phyloP scores from a whole-genome alignment of 345 rosid genomes.

The Bruguiera sexangula region DNA sequence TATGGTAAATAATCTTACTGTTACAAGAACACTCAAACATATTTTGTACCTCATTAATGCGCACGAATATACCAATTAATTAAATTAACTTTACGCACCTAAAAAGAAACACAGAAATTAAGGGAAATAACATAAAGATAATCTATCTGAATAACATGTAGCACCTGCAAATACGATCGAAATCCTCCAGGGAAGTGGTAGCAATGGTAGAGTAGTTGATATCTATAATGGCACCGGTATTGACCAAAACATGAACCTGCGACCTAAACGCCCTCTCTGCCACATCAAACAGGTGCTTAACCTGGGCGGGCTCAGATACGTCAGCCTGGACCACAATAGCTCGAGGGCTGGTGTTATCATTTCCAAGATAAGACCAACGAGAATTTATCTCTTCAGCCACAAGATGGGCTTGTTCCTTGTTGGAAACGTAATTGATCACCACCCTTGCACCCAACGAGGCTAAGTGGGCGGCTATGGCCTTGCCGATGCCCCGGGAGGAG shows the following conservation, averaged over 20 bases:
- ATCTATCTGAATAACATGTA: background rate
- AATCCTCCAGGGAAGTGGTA: slow-evolving; percentile 30
- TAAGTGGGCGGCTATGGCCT: slow-evolving; percentile 34
- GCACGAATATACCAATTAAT: no score
- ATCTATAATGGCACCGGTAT: slow-evolving; percentile 29
- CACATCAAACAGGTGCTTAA: slow-evolving; percentile 33
- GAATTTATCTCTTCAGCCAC: slow-evolving; percentile 27
- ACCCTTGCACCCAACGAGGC: slow-evolving; percentile 34
- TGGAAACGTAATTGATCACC: slow-evolving; percentile 34
- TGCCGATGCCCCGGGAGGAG: slow-evolving; percentile 38
- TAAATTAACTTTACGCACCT: no score
- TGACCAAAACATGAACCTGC: slow-evolving; percentile 31
- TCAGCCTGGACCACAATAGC: slow-evolving; percentile 24
- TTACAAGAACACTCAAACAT: no score
- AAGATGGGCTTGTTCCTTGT: slow-evolving; percentile 26
- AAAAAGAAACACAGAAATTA: background rate
- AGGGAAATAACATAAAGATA: background rate
- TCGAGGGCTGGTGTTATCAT: background rate
- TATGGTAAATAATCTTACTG: no score
- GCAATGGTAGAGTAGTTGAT: slow-evolving; percentile 33
- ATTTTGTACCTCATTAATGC: no score
- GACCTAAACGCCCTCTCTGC: slow-evolving; percentile 31
- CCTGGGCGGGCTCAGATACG: slow-evolving; percentile 31
- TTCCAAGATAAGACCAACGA: background rate
- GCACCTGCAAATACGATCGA: slow-evolving; percentile 35